Evolutionary conservation across 2,329 filamentous ascomycete species (phyloP), one percentile per base, ranked within the genome.

Genomic region (Coleophoma eucalyptorum): DNA sequence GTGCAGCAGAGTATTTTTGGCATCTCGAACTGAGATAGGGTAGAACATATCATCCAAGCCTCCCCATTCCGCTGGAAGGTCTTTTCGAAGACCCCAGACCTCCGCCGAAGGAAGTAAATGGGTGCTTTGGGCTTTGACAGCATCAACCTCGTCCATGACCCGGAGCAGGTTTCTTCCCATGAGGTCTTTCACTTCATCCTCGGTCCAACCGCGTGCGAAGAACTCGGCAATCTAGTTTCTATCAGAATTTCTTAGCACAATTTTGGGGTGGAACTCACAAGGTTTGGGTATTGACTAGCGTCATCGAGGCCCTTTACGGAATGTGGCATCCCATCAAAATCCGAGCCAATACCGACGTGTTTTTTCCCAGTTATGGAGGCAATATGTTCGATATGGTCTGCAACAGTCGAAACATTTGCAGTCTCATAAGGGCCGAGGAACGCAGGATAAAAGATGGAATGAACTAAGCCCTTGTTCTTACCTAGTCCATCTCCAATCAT

Each of bases 331-430:
- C 54, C 84, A 59, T 87, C 83, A 58, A 81, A 87, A 60, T 87
- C 84, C 26, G 78, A 81, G 0, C 84, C 84, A 7, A 87, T 65
- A 0, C 84, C 84, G 12, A 87, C 81, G 62, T 86, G 74, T 46
- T 84, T 78, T 58, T 82, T 87, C 1, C 84, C 84, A 48, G 85
- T 80, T 19, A 78, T 65, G 35, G 80, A 69, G 4, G 80, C 84
- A 53, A 87, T 80, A 58, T 87, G 72, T 55, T 74, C 70, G 54
- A 87, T 81, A 58, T 87, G 84, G 49, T 79, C 72, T 0, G 78
- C 81, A 2, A 87, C 82, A 47, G 82, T 78, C 26, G 74, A 68
- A 32, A 87, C 60, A 0, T 80, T 84, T 2, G 77, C 76, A 26
- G 26, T 7, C 10, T 26, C 26, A 26, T 3, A 26, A 8, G 26